A percentile compares a stretch with the other conserved stretches of the same genome.
These are phyloP conservation scores for Byssochlamys sp. DNA, from an alignment of 2,329 filamentous ascomycete genomes.

Conservation along the genomic window DNA sequence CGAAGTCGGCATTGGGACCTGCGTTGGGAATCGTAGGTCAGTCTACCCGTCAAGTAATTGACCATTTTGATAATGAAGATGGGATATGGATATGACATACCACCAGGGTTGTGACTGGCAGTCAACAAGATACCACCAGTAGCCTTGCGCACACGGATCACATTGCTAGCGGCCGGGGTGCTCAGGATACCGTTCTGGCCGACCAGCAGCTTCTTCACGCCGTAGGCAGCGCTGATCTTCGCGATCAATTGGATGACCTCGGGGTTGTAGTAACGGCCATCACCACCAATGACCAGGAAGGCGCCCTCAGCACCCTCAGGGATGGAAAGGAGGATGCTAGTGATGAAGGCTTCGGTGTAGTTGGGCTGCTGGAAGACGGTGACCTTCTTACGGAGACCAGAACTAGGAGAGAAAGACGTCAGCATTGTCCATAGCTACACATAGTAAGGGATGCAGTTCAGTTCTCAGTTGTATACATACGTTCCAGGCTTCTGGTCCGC, in stretches of 20 bases:
- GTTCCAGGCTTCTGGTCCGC: conserved; percentile 97
- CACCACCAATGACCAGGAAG: conserved; percentile 91
- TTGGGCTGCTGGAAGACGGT: conserved; percentile 89
- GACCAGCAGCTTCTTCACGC: conserved; percentile 96
- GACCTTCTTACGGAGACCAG: conserved; percentile 97
- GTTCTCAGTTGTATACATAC: conserved; percentile 52
- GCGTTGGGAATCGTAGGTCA: conserved; percentile 2
- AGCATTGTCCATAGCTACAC: not conserved
- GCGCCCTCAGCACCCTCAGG: conserved; percentile 82
- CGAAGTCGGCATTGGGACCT: conserved; percentile 92
- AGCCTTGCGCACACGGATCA: conserved; percentile 88
- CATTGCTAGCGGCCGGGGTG: conserved; percentile 87
- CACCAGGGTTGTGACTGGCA: conserved; percentile 95
- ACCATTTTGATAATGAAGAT: not conserved
- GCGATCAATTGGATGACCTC: conserved; percentile 94
- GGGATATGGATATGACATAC: conserved; percentile 44
- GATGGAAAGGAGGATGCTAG: conserved; percentile 90
- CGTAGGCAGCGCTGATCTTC: conserved; percentile 92
- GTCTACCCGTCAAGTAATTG: not conserved
- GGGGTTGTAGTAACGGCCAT: conserved; percentile 94
- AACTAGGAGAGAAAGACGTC: conserved; percentile 46
- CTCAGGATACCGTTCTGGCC: conserved; percentile 94
- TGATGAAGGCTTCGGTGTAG: conserved; percentile 92
- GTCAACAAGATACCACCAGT: conserved; percentile 95
- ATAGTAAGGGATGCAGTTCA: not conserved